These are phyloP conservation scores for Hymenoscyphus infarciens DNA, from an alignment of 2,329 filamentous ascomycete genomes.

Conservation along the genomic window DNA sequence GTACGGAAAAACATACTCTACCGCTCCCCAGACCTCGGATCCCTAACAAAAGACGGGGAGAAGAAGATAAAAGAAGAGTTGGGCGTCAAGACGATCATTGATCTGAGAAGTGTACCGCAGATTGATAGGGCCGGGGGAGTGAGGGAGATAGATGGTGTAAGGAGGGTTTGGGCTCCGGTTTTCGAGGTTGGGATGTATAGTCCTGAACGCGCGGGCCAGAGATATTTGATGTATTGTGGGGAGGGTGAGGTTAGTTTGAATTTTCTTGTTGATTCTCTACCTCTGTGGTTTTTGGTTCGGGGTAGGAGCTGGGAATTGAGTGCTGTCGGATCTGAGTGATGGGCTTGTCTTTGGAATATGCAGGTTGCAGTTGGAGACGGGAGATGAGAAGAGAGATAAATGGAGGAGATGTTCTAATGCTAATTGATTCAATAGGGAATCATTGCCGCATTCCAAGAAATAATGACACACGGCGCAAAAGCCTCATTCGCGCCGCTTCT, in stretches of 20 bases:
- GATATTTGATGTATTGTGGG: slow-evolving; percentile 57
- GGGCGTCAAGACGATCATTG: slow-evolving; percentile 60
- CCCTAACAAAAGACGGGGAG: slow-evolving; percentile 50
- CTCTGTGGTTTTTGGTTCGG: no score
- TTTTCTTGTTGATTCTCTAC: no score
- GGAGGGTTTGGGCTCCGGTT: slow-evolving; percentile 58
- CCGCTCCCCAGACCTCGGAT: slow-evolving; percentile 65
- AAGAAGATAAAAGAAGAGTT: slow-evolving; percentile 47
- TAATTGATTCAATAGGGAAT: slow-evolving; percentile 49
- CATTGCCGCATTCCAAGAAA: slow-evolving; percentile 58
- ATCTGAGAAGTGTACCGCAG: slow-evolving; percentile 62
- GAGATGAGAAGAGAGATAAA: not conserved
- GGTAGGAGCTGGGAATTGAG: no score
- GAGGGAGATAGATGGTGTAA: slow-evolving; percentile 46
- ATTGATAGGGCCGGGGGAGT: slow-evolving; percentile 45
- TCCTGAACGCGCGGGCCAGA: slow-evolving; percentile 57
- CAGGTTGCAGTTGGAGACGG: no score
- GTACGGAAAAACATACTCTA: slow-evolving; percentile 56
- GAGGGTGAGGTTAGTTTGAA: slow-evolving; percentile 44
- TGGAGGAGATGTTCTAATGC: not conserved
- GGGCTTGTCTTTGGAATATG: no score
- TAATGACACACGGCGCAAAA: slow-evolving; percentile 49
- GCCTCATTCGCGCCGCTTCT: slow-evolving; percentile 51
- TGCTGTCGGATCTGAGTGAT: no score
- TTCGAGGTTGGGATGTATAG: slow-evolving; percentile 59